Evolutionary conservation across 225 moss, liverwort and hornwort species (phyloP), one percentile per base, ranked within the genome.

Genomic region (Marchantia paleacea): DNA sequence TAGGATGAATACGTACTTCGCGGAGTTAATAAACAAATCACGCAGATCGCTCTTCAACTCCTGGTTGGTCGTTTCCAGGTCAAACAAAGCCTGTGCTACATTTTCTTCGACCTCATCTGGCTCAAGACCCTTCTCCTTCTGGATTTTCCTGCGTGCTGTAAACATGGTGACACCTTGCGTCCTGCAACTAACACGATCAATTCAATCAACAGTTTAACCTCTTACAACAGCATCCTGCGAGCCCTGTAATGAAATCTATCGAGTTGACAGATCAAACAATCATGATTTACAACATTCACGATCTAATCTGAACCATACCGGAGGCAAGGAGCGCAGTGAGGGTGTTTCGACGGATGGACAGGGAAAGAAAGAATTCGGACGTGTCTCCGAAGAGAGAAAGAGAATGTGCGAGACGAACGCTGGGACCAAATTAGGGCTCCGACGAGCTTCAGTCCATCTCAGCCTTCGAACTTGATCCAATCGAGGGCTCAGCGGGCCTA

Each of bases 41-140:
- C 93, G 90, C 0, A 97, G 89, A 24, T 97, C 97, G 78, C 93
- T 94, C 90, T 97, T 97, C 80, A 97, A 84, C 82, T 97, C 97
- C 80, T 88, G 77, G 82, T 97, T 97, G 13, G 97, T 97, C 3
- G 92, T 92, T 85, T 97, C 97, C 84, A 97, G 90, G 86, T 97
- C 97, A 80, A 97, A 97, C 70, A 93, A 84, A 12, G 97, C 97
- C 86, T 87, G 87, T 29, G 96, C 96, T 3, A 96, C 96, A 0
- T 92, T 92, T 81, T 96, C 95, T 82, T 96, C 96, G 72, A 96
- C 91, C 83, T 94, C 96, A 80, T 96, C 92, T 13, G 96, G 96
- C 89, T 96, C 94, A 80, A 84, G 89, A 80, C 94, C 96, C 88
- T 91, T 96, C 92, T 96, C 96, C 92, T 96, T 96, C 92, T 96